Evolutionary conservation across 495 filamentous ascomycete species (phyloP), one percentile per base, ranked within the genome.

Genomic region (Xylaria curta): DNA sequence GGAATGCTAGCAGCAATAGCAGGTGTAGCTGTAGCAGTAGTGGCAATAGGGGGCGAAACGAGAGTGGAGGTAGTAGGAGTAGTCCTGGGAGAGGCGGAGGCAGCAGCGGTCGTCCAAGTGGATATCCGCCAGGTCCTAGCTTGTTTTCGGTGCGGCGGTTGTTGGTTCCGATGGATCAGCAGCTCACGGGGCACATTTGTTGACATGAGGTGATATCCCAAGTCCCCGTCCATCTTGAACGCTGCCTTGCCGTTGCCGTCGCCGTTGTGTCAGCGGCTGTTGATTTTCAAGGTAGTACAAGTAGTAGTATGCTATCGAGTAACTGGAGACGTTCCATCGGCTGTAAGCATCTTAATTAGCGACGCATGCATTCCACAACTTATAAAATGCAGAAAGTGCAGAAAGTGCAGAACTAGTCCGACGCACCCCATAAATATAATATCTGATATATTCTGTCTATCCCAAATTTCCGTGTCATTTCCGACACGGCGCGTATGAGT

Each of bases 21-120:
- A 24, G 36, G 12, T 15, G 60, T 28, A n/a, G n/a, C 21, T 9
- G 36, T 4, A 42, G 33, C n/a, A 42, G 59, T n/a, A 62, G 19
- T n/a, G 38, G 46, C n/a, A 65, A 71, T 65, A 71, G 51, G 69
- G 68, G 69, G 49, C 44, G 69, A 54, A 21, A 42, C 31, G 36
- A 36, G 69, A 56, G 68, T 64, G 69, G 61, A 47, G 47, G 42
- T 51, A 46, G 68, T 46, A 56, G 68, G 24, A 36, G 42, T 51
- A 46, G 68, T 46, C 7, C 42, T 66, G 4, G 44, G 44, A 10
- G 26, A 51, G 44, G 62, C 42, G 40, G 62, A 44, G 47, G 26
- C 46, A 40, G 36, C 33, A 59, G 49, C 49, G 19, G 49, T 36
- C 2, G 66, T 31, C 66, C 66, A 68, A 24, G 66, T 68, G 66